Evolutionary conservation across 805 yeast genomes (phyloP), one percentile per base, ranked within the genome.

Genomic region (Metschnikowia cerradonensis): DNA sequence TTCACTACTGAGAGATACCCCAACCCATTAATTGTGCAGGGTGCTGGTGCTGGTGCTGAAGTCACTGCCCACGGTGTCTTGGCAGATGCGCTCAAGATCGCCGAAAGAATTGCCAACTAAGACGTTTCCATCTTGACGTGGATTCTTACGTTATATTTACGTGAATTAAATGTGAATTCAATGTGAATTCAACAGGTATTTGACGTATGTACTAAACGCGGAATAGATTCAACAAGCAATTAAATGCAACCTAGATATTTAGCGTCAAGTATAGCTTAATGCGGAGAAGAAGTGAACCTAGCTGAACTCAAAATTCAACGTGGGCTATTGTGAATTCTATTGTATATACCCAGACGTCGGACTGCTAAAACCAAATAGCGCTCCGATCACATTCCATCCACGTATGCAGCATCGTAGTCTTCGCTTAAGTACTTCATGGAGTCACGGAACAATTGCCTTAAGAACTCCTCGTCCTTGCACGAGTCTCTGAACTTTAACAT

Each of bases 21-120:
- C 38, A 90, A 89, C 71, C 99, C 99, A 48, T 78, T 94, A 67
- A 86, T 94, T 55, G 80, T 94, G 62, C 99, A 94, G 78, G 99
- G 99, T 72, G 99, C 99, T 32, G 99, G 96, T 63, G 84, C 85
- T 81, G 96, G 61, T 94, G 83, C 84, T 48, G 85, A 79, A 35
- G 83, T 80, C 42, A 81, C 85, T 47, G 84, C 85, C 42, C 77
- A 72, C 53, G 99, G 99, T 71, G 97, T 94, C 41, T 79, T 94
- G 59, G 96, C 95, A 48, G 99, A 94, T 67, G 84, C 88, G 35
- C 80, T 94, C 66, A 94, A 90, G 77, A 84, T 90, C 60, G 96
- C 95, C 41, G 90, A 91, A 73, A 84, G 96, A 76, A 70, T 89
- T 48, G 85, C 84, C 45, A 65, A 67, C 43, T 75, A 22, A 37